Conservation (phyloP, 2,329 filamentous ascomycete species). For the Colletotrichum sp. region DNA sequence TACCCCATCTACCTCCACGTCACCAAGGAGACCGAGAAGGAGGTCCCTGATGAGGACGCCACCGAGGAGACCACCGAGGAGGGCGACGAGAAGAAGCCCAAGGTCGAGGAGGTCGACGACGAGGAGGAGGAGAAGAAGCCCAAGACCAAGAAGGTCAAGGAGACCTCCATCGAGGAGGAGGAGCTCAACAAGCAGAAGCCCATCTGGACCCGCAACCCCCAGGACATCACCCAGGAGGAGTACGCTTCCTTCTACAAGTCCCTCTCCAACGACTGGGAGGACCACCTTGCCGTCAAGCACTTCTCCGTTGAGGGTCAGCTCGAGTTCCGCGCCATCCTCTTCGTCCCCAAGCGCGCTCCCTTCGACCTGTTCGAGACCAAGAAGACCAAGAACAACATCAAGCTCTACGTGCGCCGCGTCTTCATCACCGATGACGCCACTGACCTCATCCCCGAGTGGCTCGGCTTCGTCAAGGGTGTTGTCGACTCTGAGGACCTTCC, state of each 20-base stretch:
- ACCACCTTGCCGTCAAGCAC: slow-evolving; percentile 99
- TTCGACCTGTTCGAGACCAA: slow-evolving; percentile 99
- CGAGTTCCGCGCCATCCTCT: slow-evolving; percentile 99
- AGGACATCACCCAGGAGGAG: slow-evolving; percentile 94
- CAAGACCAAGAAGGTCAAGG: slow-evolving; percentile 99
- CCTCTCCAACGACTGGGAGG: slow-evolving; percentile 99
- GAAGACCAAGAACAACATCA: slow-evolving; percentile 99
- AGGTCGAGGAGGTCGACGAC: slow-evolving; percentile 90
- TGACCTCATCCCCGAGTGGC: slow-evolving; percentile 98
- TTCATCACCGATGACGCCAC: slow-evolving; percentile 99
- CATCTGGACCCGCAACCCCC: slow-evolving; percentile 98
- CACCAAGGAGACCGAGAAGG: slow-evolving; percentile 97
- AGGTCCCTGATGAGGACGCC: slow-evolving; percentile 95
- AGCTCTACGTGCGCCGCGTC: slow-evolving; percentile 99
- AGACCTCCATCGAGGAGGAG: slow-evolving; percentile 98
- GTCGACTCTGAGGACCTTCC: slow-evolving; percentile 99
- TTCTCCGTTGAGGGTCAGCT: slow-evolving; percentile 99
- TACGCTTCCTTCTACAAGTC: slow-evolving; percentile 99
- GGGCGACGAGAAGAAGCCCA: slow-evolving; percentile 90
- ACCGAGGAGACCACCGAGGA: slow-evolving; percentile 66
- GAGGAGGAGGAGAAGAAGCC: slow-evolving; percentile 90
- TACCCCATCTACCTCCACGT: slow-evolving; percentile 99
- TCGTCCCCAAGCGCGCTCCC: slow-evolving; percentile 98
- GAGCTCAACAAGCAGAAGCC: slow-evolving; percentile 99
- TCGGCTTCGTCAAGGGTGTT: slow-evolving; percentile 99